Percentiles rank a stretch among this genome's conserved stretches.
These are phyloP conservation scores for Trichosanthes cucumerina DNA, from an alignment of 306 rosid species.

Conservation along the genomic window DNA sequence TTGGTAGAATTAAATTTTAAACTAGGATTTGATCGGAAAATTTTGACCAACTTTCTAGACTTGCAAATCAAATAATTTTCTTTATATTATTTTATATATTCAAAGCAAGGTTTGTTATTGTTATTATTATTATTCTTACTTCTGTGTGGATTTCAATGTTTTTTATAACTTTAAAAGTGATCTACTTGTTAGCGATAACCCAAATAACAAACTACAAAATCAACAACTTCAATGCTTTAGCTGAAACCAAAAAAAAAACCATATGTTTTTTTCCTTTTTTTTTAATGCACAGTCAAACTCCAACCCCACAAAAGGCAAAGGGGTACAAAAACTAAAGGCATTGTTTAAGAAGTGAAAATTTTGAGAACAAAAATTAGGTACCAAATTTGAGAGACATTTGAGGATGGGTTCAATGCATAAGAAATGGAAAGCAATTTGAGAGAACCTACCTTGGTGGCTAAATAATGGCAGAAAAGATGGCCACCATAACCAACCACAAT, in stretches of 20 bases:
- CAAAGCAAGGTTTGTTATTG: neutral
- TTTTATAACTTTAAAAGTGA: neutral
- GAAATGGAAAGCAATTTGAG: neutral
- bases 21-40: neutral
- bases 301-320: neutral
- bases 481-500: neutral
- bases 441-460: slow-evolving; percentile 1
- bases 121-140: neutral
- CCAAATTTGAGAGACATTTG: neutral
- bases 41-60: neutral
- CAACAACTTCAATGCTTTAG: neutral
- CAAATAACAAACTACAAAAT: neutral
- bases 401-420: neutral
- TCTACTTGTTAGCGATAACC: neutral
- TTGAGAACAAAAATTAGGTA: neutral
- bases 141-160: neutral
- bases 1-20: neutral
- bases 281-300: neutral
- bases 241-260: too few relatives aligned
- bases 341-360: neutral
- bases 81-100: neutral
- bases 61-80: neutral
- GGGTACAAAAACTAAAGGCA: neutral
- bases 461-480: neutral
- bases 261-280: too few relatives aligned